Conservation (phyloP, 139 green algal genomes). For the Chlorella vulgaris region DNA sequence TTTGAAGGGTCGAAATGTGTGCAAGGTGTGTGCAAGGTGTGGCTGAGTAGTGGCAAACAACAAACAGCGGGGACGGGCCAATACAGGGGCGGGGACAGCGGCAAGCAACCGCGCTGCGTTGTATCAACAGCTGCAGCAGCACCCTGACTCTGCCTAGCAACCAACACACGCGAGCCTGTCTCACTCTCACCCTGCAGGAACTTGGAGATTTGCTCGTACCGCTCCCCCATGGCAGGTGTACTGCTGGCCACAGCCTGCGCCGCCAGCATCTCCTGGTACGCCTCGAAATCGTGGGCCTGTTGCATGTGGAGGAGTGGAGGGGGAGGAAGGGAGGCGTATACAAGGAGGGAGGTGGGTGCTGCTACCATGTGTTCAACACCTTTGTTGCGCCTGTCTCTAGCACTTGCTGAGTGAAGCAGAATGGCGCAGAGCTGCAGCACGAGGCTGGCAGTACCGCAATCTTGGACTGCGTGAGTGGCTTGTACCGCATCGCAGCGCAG, state of each 20-base stretch:
- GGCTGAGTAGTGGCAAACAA: too few species aligned
- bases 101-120: too few species aligned
- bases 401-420: too few species aligned
- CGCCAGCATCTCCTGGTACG: constrained; percentile 91
- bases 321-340: not conserved
- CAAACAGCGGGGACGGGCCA: too few species aligned
- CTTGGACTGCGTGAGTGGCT: too few species aligned
- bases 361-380: too few species aligned
- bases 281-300: constrained; percentile 94
- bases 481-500: too few species aligned
- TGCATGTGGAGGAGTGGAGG: not conserved
- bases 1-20: too few species aligned
- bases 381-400: too few species aligned
- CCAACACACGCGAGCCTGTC: not conserved
- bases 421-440: not conserved
- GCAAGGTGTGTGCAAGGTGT: too few species aligned
- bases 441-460: not conserved
- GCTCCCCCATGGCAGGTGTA: constrained; percentile 34
- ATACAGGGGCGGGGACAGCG: too few species aligned
- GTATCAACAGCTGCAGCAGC: too few species aligned
- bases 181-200: constrained; percentile 58
- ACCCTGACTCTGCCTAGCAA: not conserved
- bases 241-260: constrained; percentile 11
- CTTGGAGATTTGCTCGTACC: constrained; percentile 75
- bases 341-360: not conserved